Evolutionary conservation across 495 filamentous ascomycete species (phyloP), one percentile per base, ranked within the genome.

Genomic region (Lepraria neglecta): DNA sequence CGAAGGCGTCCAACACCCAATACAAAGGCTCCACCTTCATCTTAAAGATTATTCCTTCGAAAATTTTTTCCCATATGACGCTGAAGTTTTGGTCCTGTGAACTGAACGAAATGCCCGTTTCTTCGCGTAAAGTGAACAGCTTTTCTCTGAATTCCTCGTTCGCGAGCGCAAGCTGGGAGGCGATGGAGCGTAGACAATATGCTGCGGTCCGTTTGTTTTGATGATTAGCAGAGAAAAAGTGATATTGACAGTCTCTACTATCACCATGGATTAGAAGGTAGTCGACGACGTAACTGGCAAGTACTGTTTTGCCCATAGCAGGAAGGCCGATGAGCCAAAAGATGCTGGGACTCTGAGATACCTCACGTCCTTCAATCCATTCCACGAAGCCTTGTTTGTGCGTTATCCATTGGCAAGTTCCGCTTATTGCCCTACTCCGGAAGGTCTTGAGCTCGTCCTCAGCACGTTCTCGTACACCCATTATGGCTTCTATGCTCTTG

Each of bases 11-110:
- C 24, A 70, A 53, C 17, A 68, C 42, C 56, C 64, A 68, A 57
- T 62, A 67, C 19, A 68, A 27, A 19, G 60, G 56, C 28, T 24
- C 24, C 3, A 6, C 38, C 14, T 19, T 31, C 17, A 67, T 17
- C 42, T 68, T 55, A 43, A 72, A 74, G 33, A 77, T 64, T 4
- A 62, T 59, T n/a, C 28, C 33, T n/a, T 66, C 10, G 58, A 78
- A 78, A 1, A 78, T 30, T 33, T 71, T 76, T 40, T 70, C 64
- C 77, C 77, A 79, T 1, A 76, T 53, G 35, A 5, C 63, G 56
- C 46, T 28, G 46, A 50, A 10, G 27, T 21, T 21, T 15, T 50
- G 46, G 6, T 30, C 30, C 30, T 50, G 71, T 66, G 17, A 57
- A 50, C 31, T 53, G 63, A 44, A 65, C 64, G 9, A 69, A 58